These are phyloP conservation scores for Aspergillus persii DNA, from an alignment of 2,329 filamentous ascomycete species.

Conservation along the genomic window DNA sequence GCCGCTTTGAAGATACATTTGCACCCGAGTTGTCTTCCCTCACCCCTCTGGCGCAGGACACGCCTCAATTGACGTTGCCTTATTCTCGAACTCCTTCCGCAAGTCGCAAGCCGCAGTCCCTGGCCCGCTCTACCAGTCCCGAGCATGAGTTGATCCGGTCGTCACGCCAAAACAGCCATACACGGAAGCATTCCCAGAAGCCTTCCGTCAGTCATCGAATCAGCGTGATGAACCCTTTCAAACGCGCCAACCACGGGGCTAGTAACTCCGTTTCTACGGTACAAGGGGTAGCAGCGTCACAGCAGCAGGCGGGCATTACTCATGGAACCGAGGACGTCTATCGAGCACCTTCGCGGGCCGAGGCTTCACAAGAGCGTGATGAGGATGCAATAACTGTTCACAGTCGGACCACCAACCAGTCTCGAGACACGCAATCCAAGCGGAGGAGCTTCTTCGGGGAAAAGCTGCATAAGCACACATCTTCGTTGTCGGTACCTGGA, in stretches of 20 bases:
- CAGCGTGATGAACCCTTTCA: constrained; percentile 45
- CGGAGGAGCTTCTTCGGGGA: constrained; percentile 43
- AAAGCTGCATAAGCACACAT: constrained; percentile 31
- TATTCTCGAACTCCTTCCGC: constrained; percentile 30
- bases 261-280: constrained; percentile 38
- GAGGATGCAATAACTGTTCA: constrained; percentile 38
- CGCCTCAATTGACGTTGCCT: constrained; percentile 45
- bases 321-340: constrained; percentile 14
- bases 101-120: constrained; percentile 21
- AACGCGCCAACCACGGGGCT: constrained; percentile 36
- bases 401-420: constrained; percentile 37
- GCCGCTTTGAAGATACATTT: constrained; percentile 45
- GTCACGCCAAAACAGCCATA: constrained; percentile 29
- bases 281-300: constrained; percentile 24
- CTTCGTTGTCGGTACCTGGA: constrained; percentile 28
- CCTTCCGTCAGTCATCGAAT: constrained; percentile 41
- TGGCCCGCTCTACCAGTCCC: constrained; percentile 32
- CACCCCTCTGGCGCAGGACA: constrained; percentile 42
- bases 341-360: constrained; percentile 3
- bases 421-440: constrained; percentile 35
- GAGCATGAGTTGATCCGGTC: constrained; percentile 37
- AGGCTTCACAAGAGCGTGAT: constrained; percentile 25
- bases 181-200: constrained; percentile 34
- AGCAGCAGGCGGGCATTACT: constrained; percentile 21
- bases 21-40: constrained; percentile 65